These are phyloP conservation scores for Botrytis tulipae DNA, from an alignment of 2,329 filamentous ascomycete genomes.

Conservation along the genomic window DNA sequence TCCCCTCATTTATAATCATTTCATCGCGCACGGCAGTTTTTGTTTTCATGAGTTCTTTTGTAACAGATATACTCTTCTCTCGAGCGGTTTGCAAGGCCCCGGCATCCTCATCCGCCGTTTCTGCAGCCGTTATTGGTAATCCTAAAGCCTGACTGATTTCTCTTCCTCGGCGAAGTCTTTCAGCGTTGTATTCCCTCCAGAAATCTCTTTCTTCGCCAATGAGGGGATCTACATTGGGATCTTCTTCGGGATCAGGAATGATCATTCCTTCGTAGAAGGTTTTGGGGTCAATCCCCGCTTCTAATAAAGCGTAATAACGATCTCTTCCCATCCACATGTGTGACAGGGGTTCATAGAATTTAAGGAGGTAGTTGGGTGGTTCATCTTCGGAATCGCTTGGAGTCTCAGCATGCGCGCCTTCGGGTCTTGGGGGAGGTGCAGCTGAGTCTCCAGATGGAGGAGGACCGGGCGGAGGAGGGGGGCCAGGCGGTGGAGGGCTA, in stretches of 20 bases:
- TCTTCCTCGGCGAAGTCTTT: background rate
- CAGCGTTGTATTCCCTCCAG: background rate
- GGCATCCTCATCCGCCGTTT: background rate
- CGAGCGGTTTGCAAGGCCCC: background rate
- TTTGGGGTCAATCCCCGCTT: conserved; percentile 9
- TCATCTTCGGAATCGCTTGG: background rate
- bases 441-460: background rate
- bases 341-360: conserved; percentile 6
- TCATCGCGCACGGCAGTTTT: background rate
- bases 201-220: background rate
- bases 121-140: background rate
- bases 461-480: background rate
- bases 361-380: background rate
- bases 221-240: background rate
- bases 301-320: conserved; percentile 5
- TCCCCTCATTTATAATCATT: background rate
- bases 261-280: conserved; percentile 2
- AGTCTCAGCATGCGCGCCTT: background rate
- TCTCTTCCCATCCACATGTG: conserved; percentile 15
- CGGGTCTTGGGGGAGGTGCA: background rate
- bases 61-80: background rate
- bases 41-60: background rate
- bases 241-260: conserved; percentile 6
- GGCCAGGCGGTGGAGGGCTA: background rate
- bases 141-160: background rate